Conservation (phyloP, 2,329 filamentous ascomycete species). For the Penicillium sp. region DNA sequence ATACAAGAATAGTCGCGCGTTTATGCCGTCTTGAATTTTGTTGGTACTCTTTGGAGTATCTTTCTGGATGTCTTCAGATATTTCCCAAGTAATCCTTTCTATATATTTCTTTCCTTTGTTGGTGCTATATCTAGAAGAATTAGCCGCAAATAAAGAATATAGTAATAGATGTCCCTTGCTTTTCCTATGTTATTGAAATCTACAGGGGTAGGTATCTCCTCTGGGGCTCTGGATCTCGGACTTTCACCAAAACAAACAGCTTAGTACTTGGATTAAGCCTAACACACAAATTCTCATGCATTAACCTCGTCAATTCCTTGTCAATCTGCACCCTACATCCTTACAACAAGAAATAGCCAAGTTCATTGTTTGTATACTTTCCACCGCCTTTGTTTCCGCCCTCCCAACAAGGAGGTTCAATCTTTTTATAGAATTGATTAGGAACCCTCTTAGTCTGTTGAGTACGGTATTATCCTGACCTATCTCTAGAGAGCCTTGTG, state of each 20-base stretch:
- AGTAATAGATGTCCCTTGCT: too few relatives aligned
- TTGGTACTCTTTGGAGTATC: too few relatives aligned
- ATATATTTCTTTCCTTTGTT: neutral
- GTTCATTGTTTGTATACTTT: neutral
- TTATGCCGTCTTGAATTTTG: too few relatives aligned
- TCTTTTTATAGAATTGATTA: neutral
- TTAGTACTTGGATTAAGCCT: neutral
- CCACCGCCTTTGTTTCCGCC: conserved; percentile 2
- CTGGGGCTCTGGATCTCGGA: neutral
- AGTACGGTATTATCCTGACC: neutral
- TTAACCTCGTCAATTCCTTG: neutral
- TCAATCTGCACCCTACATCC: neutral
- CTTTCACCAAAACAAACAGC: neutral
- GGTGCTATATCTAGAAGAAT: too few relatives aligned
- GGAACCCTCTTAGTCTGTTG: neutral
- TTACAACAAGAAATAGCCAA: neutral
- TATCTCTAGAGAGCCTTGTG: neutral
- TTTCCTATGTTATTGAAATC: too few relatives aligned
- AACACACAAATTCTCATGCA: neutral
- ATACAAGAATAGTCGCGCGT: too few relatives aligned
- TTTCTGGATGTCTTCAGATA: neutral
- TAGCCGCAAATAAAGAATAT: too few relatives aligned
- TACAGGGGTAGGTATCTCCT: too few relatives aligned
- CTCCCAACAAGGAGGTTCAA: neutral
- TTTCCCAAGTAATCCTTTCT: neutral